Percentiles rank a stretch among this genome's conserved stretches.
Conservation (phyloP, 192 early-diverging fungal species). For the Gryganskiella cystojenkinii region DNA sequence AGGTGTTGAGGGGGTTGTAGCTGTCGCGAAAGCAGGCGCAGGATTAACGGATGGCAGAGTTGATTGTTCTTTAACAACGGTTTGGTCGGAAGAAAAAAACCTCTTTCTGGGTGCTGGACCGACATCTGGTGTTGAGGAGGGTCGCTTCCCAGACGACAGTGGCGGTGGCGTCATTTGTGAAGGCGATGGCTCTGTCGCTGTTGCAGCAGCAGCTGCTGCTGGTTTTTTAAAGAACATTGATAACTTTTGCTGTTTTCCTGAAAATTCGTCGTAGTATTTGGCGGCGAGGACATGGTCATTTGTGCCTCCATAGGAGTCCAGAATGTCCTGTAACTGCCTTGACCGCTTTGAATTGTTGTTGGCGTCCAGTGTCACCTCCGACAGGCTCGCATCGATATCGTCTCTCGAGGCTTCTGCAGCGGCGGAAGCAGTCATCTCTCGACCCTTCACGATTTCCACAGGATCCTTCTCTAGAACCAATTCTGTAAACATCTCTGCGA, state of each 20-base stretch:
- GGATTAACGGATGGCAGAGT: background rate
- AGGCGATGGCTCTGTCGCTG: too few species aligned
- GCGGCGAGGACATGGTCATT: conserved; percentile 59
- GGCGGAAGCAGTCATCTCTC: background rate
- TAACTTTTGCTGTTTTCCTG: conserved; percentile 68
- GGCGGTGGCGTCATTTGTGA: too few species aligned
- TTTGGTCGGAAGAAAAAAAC: background rate
- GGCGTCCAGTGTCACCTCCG: background rate
- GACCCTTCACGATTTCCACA: conserved; percentile 15
- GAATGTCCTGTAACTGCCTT: conserved; percentile 6
- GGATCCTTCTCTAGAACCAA: conserved; percentile 8
- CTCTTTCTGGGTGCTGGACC: background rate
- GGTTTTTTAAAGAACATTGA: conserved; percentile 58
- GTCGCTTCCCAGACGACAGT: too few species aligned
- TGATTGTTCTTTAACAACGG: background rate
- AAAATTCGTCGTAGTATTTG: conserved; percentile 67
- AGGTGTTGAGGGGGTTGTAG: background rate
- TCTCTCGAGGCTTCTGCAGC: too few species aligned
- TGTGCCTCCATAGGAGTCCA: conserved; percentile 19
- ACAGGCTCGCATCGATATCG: background rate
- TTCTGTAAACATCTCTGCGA: conserved; percentile 49
- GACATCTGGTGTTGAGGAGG: background rate
- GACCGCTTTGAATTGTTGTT: too few species aligned
- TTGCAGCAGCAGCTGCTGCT: background rate
- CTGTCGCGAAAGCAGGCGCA: background rate